Conservation (phyloP, 1,139 yeast species). For the Wickerhamomyces sp. region DNA sequence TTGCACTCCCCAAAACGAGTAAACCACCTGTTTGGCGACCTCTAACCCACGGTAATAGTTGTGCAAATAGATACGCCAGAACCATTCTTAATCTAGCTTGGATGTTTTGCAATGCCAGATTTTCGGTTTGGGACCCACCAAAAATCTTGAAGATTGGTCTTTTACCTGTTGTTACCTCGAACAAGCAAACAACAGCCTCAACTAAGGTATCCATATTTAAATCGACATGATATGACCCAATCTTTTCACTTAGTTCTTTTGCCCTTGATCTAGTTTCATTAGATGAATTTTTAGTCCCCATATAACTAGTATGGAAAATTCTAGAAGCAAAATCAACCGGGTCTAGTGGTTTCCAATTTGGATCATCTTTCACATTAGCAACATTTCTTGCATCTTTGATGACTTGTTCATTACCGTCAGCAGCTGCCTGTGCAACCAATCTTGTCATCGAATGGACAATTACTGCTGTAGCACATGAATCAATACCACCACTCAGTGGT, state of each 20-base stretch:
- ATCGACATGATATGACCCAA: conserved; percentile 89
- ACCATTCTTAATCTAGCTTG: conserved; percentile 97
- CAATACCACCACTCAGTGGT: conserved; percentile 96
- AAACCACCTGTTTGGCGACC: conserved; percentile 62
- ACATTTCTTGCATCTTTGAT: conserved; percentile 65
- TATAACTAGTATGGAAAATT: conserved; percentile 83
- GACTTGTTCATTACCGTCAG: conserved; percentile 68
- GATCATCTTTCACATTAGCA: conserved; percentile 41
- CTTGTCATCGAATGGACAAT: conserved; percentile 94
- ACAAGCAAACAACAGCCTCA: conserved; percentile 63
- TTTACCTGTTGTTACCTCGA: conserved; percentile 87
- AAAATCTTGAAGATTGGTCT: conserved; percentile 83
- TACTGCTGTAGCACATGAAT: conserved; percentile 94
- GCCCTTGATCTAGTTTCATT: conserved; percentile 81
- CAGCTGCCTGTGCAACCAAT: conserved; percentile 63
- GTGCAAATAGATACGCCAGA: conserved; percentile 86
- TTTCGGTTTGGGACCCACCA: conserved; percentile 91
- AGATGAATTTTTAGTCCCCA: conserved; percentile 96
- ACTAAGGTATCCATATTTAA: conserved; percentile 88
- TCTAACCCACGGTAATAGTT: conserved; percentile 91
- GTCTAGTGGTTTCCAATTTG: conserved; percentile 60
- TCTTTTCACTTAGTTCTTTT: conserved; percentile 62
- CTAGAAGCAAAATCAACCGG: conserved; percentile 73
- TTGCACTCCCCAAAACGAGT: conserved; percentile 90
- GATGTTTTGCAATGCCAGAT: conserved; percentile 89